phyloP scores from a whole-genome alignment of 78 protist species.

The Carpediemonas membranifera region DNA sequence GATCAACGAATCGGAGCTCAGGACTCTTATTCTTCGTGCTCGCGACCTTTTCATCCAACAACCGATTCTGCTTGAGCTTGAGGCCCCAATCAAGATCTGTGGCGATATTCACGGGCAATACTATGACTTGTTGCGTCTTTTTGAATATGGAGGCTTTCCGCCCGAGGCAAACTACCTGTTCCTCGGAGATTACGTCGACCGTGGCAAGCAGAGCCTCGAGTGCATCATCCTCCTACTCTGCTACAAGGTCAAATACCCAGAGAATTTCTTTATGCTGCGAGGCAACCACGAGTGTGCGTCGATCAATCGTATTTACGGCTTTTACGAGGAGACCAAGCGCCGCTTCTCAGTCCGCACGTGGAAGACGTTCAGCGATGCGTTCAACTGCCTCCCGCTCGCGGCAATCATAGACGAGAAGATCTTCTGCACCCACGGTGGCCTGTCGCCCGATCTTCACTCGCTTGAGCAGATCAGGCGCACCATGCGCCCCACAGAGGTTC shows the following conservation, averaged over 20 bases:
- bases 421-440: conserved; percentile 24
- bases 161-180: conserved; percentile 97
- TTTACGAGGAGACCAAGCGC: neutral
- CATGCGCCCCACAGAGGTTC: conserved; percentile 93
- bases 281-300: conserved; percentile 99
- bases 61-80: conserved; percentile 86
- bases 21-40: neutral
- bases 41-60: conserved; percentile 77
- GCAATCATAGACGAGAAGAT: conserved; percentile 11
- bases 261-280: conserved; percentile 93
- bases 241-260: conserved; percentile 98
- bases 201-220: conserved; percentile 90
- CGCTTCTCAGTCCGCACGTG: neutral
- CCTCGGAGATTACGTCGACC: conserved; percentile 97
- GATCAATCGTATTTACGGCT: conserved; percentile 77
- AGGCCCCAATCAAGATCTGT: conserved; percentile 88
- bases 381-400: conserved; percentile 25
- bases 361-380: conserved; percentile 1
- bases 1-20: neutral
- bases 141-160: conserved; percentile 97
- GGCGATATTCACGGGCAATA: conserved; percentile 98
- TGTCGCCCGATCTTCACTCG: conserved; percentile 8
- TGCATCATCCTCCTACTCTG: conserved; percentile 93
- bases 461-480: conserved; percentile 35
- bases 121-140: conserved; percentile 88